Base-by-base conservation (phyloP, 768 basidiomycete species). In the Naganishia randhawae region DNA sequence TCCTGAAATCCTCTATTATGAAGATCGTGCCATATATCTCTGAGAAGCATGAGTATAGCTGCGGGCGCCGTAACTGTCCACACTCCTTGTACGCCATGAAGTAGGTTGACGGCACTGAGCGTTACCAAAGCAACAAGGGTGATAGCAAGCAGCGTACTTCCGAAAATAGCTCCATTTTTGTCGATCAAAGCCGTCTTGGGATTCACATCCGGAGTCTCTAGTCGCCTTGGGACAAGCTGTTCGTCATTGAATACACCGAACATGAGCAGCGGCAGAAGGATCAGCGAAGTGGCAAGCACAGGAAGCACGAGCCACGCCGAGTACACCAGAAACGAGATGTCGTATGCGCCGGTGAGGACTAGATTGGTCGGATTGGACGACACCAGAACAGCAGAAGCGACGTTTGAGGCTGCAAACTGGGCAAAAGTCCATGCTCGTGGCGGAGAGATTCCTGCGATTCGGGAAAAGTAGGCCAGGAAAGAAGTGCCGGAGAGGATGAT, bases 281-380 rank as follows among this genome's bases (percentile, higher is more conserved):
- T 53, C 22, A 82, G 75, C 77, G 83, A 87, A 82, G 81, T 80
- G 3, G 85, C 87, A 32, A 94, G 75, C 73, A 92, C 89, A 0
- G 92, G 91, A 14, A 94, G 81, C 55, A 90, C 88, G 17, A 89
- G 86, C 80, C 92, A 92, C 0, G 88, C 89, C 0, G 89, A 90
- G 80, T 89, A 93, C 0, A 86, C 85, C 10, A 81, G 84, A 71
- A 90, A 90, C 55, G 89, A 88, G 52, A 95, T 83, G 4, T 82
- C 76, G 76, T 96, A 92, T 0, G 91, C 91, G 63, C 91, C 91
- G 57, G 91, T 89, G 27, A 96, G 86, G 53, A 98, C 89, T 25
- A 96, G 87, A 74, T 97, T 98, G 0, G 95, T 98, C 1, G 91
- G 92, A 75, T 97, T 98, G 0, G 89, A 89, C 1, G 92, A 88